These are phyloP conservation scores for Oenanthe javanica DNA, from an alignment of 140 eudicot genomes.

Conservation along the genomic window DNA sequence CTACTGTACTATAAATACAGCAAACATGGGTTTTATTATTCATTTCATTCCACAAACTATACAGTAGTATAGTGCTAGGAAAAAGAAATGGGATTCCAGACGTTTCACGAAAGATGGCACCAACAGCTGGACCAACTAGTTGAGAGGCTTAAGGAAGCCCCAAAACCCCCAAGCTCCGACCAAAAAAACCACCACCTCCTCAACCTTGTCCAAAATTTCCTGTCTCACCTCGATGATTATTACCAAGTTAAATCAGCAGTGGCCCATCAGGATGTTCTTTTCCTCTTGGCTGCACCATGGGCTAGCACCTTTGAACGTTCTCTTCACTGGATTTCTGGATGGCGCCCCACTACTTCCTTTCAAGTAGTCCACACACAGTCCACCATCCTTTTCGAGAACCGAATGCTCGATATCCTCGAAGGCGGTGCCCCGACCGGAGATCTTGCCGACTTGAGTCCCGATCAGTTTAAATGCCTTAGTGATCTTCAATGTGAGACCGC, in stretches of 20 bases:
- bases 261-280: constrained; percentile 46
- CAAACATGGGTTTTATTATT: neutral
- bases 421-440: constrained; percentile 45
- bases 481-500: constrained; percentile 77
- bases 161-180: constrained; percentile 35
- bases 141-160: constrained; percentile 37
- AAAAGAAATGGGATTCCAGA: constrained; percentile 42
- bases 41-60: neutral
- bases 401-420: constrained; percentile 46
- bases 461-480: constrained; percentile 60
- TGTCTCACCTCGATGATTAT: constrained; percentile 54
- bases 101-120: constrained; percentile 60
- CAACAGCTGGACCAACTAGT: constrained; percentile 54
- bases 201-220: constrained; percentile 36
- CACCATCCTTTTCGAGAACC: constrained; percentile 49
- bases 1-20: neutral
- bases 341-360: constrained; percentile 83
- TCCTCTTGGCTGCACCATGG: constrained; percentile 54
- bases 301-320: constrained; percentile 63
- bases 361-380: constrained; percentile 76
- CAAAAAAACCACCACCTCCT: constrained; percentile 31
- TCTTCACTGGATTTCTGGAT: constrained; percentile 77
- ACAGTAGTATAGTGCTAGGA: no score
- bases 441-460: constrained; percentile 59
- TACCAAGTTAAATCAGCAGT: constrained; percentile 52